These are phyloP conservation scores for Arthrobotrys entomopaga DNA, from an alignment of 2,329 filamentous ascomycete genomes.

Conservation along the genomic window DNA sequence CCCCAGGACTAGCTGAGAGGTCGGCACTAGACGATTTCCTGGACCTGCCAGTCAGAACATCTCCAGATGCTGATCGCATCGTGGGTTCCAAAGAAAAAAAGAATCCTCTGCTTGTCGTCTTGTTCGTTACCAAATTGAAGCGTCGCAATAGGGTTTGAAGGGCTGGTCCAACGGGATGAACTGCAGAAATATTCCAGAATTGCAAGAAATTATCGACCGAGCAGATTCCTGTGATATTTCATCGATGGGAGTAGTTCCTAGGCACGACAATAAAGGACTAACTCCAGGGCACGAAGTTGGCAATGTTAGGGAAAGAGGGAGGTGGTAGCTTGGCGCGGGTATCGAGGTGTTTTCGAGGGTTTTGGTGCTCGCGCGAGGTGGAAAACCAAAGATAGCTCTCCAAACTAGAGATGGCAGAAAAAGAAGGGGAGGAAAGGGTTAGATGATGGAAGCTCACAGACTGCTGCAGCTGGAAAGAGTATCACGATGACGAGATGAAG, in stretches of 20 bases:
- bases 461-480: no score
- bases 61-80: slow-evolving; percentile 53
- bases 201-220: slow-evolving; percentile 7
- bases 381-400: slow-evolving; percentile 12
- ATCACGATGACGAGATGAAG: slow-evolving; percentile 8
- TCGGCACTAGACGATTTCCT: slow-evolving; percentile 58
- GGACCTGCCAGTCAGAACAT: slow-evolving; percentile 56
- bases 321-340: slow-evolving; percentile 37
- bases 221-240: slow-evolving; percentile 9
- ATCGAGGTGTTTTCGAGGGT: slow-evolving; percentile 28
- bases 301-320: not conserved
- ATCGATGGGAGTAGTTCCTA: slow-evolving; percentile 19
- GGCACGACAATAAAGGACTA: slow-evolving; percentile 2
- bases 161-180: not conserved
- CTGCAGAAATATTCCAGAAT: not conserved
- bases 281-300: slow-evolving; percentile 7
- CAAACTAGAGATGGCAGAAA: slow-evolving; percentile 22
- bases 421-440: not conserved
- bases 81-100: not conserved
- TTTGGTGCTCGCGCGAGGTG: slow-evolving; percentile 20
- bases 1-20: slow-evolving; percentile 52
- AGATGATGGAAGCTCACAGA: not conserved
- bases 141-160: not conserved
- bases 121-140: not conserved
- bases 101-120: no score